Conservation (phyloP, 495 filamentous ascomycete species). For the Apiosordaria backusii region DNA sequence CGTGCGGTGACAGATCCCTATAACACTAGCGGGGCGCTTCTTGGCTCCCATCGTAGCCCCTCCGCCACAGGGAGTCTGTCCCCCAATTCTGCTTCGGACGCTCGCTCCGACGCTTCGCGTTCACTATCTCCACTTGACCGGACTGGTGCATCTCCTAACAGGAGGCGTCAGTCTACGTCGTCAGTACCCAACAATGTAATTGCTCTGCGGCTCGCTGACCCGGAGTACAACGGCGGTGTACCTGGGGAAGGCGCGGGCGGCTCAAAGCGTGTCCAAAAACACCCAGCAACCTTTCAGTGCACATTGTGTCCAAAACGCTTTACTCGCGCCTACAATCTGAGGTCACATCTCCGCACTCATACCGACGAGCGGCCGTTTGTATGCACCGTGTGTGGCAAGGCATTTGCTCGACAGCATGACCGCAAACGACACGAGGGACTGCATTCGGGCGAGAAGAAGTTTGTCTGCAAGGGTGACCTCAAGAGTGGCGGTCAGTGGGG, state of each 20-base stretch:
- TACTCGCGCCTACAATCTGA: constrained; percentile 83
- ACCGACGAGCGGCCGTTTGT: constrained; percentile 91
- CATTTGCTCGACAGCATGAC: constrained; percentile 91
- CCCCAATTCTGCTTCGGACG: constrained; percentile 44
- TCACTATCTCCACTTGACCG: constrained; percentile 67
- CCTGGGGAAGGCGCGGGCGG: constrained; percentile 48
- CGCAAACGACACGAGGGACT: constrained; percentile 88
- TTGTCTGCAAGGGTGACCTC: constrained; percentile 88
- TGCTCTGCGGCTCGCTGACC: constrained; percentile 87
- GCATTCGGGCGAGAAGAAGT: constrained; percentile 93
- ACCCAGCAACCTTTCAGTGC: constrained; percentile 90
- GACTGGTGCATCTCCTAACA: constrained; percentile 53
- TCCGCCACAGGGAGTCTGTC: constrained; percentile 40
- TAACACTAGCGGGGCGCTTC: constrained; percentile 38
- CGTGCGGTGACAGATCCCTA: constrained; percentile 75
- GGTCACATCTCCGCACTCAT: constrained; percentile 88
- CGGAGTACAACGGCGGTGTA: constrained; percentile 62
- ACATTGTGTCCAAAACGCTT: constrained; percentile 82
- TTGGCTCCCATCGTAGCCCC: constrained; percentile 37
- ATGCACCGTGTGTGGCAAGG: constrained; percentile 95
- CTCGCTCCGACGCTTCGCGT: constrained; percentile 50
- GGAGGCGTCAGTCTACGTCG: constrained; percentile 82
- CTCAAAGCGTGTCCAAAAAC: constrained; percentile 82
- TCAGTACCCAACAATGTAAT: constrained; percentile 86
- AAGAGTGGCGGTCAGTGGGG: constrained; percentile 83